Percentiles rank a stretch among this genome's conserved stretches.
Conservation (phyloP, 78 protist species). For the Chrysochromulina parva region DNA sequence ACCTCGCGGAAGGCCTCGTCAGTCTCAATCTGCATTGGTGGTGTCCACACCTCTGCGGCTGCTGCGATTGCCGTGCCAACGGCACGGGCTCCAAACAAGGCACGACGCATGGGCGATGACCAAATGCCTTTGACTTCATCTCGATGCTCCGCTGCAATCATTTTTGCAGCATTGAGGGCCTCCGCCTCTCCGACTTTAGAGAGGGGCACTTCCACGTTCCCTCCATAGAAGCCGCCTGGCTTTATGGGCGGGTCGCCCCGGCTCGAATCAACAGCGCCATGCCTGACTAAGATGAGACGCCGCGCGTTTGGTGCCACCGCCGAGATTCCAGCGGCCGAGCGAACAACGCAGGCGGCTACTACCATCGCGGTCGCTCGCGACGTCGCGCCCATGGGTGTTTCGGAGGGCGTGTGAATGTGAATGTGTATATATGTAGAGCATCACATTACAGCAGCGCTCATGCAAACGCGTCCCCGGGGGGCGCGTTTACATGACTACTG, state of each 20-base stretch:
- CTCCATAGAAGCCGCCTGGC: not conserved
- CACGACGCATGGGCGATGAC: not conserved
- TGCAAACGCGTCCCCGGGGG: too few relatives aligned
- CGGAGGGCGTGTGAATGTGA: too few relatives aligned
- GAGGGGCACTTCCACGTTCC: not conserved
- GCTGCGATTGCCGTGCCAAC: not conserved
- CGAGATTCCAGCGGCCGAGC: too few relatives aligned
- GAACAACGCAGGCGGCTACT: too few relatives aligned
- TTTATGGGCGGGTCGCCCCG: not conserved
- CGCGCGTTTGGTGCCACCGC: not conserved
- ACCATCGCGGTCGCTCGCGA: too few relatives aligned
- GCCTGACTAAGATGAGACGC: not conserved
- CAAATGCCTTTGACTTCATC: not conserved
- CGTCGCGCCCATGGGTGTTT: too few relatives aligned
- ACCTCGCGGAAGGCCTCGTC: not conserved
- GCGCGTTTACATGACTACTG: too few relatives aligned
- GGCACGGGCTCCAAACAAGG: not conserved
- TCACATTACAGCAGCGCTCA: too few relatives aligned
- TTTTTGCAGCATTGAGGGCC: not conserved
- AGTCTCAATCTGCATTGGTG: not conserved
- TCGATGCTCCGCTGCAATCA: not conserved
- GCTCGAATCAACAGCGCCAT: not conserved
- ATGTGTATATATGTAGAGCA: too few relatives aligned
- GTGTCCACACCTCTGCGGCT: not conserved
- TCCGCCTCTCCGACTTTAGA: not conserved